These are phyloP conservation scores for Scedosporium dehoogii DNA, from an alignment of 2,329 filamentous ascomycete genomes.

Conservation along the genomic window DNA sequence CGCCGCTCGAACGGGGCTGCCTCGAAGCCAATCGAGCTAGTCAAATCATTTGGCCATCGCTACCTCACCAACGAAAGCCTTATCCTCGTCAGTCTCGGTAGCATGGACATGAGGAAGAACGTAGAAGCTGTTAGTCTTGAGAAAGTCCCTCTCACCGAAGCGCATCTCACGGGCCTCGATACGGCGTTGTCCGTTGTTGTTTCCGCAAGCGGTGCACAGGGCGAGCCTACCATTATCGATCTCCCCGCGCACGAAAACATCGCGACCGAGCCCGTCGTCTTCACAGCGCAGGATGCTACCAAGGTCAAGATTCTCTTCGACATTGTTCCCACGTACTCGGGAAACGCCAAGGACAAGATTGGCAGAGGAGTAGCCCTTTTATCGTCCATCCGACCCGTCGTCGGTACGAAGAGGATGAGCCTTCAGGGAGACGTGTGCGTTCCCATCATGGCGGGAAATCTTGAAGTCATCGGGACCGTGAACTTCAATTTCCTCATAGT, in stretches of 20 bases:
- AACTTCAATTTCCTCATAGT: conserved; percentile 97
- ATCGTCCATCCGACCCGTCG: conserved; percentile 70
- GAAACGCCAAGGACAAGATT: conserved; percentile 70
- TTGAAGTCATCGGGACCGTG: conserved; percentile 88
- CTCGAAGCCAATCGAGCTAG: conserved; percentile 56
- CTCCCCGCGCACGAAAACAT: conserved; percentile 90
- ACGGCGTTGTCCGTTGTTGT: conserved; percentile 89
- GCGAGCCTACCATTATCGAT: conserved; percentile 83
- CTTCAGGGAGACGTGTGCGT: conserved; percentile 88
- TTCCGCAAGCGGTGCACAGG: conserved; percentile 72
- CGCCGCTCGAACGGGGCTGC: conserved; percentile 42
- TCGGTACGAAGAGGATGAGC: conserved; percentile 81
- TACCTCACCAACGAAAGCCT: conserved; percentile 86
- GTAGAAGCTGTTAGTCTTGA: conserved; percentile 77
- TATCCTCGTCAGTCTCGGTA: conserved; percentile 84
- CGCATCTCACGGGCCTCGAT: conserved; percentile 86
- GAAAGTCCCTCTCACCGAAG: conserved; percentile 75
- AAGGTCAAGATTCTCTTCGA: conserved; percentile 91
- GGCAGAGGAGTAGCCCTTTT: conserved; percentile 83
- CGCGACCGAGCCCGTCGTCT: conserved; percentile 85
- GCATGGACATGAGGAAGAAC: conserved; percentile 84
- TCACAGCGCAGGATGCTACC: conserved; percentile 65
- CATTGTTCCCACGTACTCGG: conserved; percentile 89
- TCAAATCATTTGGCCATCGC: conserved; percentile 93
- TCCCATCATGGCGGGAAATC: conserved; percentile 72